A percentile compares a stretch with the other conserved stretches of the same genome.
These are phyloP conservation scores for Phragmites australis DNA, from an alignment of 176 grass and related monocot species.

Conservation along the genomic window DNA sequence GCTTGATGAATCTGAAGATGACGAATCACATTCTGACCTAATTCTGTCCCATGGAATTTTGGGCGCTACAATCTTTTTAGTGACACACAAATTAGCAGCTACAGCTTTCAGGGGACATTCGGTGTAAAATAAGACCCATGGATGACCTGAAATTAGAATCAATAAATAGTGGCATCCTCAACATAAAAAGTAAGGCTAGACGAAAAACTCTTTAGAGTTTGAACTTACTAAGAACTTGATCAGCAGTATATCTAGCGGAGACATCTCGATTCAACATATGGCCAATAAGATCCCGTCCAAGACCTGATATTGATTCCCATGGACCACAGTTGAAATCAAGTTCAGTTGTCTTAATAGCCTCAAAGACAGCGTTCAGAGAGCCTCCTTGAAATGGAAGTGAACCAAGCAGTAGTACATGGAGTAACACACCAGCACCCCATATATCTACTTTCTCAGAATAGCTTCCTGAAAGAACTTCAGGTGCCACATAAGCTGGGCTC, in stretches of 20 bases:
- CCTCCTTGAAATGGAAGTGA: conserved; percentile 84
- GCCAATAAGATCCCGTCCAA: conserved; percentile 76
- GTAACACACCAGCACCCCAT: conserved; percentile 84
- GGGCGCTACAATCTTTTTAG: conserved; percentile 47
- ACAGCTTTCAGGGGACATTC: conserved; percentile 54
- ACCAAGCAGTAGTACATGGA: conserved; percentile 79
- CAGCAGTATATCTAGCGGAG: conserved; percentile 59
- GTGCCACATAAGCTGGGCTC: conserved; percentile 94
- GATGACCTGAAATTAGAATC: conserved; percentile 66
- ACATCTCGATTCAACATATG: conserved; percentile 82
- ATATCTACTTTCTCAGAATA: conserved; percentile 96
- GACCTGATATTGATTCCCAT: conserved; percentile 70
- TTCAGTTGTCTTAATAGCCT: conserved; percentile 73
- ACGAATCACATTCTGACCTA: conserved; percentile 43
- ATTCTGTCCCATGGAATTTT: conserved; percentile 46
- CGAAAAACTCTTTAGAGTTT: not conserved
- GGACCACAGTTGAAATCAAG: conserved; percentile 67
- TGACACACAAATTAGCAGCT: conserved; percentile 38
- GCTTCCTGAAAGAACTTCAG: conserved; percentile 80
- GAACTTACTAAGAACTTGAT: conserved; percentile 73
- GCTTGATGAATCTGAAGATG: conserved; percentile 43
- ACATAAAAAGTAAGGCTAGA: not conserved
- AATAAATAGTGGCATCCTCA: conserved; percentile 14
- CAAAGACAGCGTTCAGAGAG: conserved; percentile 72
- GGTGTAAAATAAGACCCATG: conserved; percentile 78